Evolutionary conservation across 2,329 filamentous ascomycete species (phyloP), one percentile per base, ranked within the genome.

Genomic region (Beauveria varroae): DNA sequence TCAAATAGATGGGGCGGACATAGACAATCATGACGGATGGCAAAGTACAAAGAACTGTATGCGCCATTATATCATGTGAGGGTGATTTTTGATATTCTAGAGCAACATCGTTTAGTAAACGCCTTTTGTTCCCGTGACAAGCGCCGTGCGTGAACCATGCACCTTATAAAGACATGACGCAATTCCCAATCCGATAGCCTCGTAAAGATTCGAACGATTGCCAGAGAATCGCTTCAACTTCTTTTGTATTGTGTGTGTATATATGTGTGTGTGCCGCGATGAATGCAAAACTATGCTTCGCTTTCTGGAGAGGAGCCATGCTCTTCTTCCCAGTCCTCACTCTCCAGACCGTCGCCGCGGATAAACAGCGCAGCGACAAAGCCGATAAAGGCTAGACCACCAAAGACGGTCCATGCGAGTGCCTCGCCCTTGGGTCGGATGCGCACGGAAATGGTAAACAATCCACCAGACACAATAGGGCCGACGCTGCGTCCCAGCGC

Each of bases 401-500:
- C 93, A 71, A 98, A 98, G 0, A 96, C 73, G 1, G 91, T 90
- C 82, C 96, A 99, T 0, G 90, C 86, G 5, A 98, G 75, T 1
- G 86, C 86, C 73, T 96, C 93, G 1, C 95, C 93, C 69, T 92
- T 95, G 2, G 87, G 89, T 12, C 81, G 78, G 5, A 96, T 81
- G 54, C 83, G 81, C 0, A 86, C 88, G 0, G 91, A 88, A 1
- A 93, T 78, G 0, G 91, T 91, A 73, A 96, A 99, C 0, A 99
- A 78, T 0, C 87, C 87, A 0, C 95, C 95, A 0, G 92, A 95
- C 0, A 96, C 78, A 66, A 98, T 93, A 0, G 95, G 95, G 0
- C 95, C 95, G 0, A 91, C 83, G 49, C 93, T 92, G 63, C 95
- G 86, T 9, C 95, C 95, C 0, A 90, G 91, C 0, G 95, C 95